These are phyloP conservation scores for Suhomyces atakaporum DNA, from an alignment of 1,139 yeast genomes.

Conservation along the genomic window DNA sequence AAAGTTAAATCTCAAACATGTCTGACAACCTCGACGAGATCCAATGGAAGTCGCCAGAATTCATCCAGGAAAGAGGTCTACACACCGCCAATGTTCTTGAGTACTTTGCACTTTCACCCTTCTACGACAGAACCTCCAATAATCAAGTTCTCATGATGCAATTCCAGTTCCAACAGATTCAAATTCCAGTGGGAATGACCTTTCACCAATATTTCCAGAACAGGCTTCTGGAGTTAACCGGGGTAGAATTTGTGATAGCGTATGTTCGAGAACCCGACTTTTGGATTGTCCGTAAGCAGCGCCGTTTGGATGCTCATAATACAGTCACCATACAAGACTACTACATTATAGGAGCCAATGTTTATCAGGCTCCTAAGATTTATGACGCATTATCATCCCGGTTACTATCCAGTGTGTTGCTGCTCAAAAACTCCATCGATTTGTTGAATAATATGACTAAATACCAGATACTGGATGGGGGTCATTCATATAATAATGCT, in stretches of 20 bases:
- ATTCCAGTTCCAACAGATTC: conserved; percentile 74
- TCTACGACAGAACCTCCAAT: conserved; percentile 90
- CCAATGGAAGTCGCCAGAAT: conserved; percentile 97
- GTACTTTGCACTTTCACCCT: conserved; percentile 90
- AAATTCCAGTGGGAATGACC: conserved; percentile 37
- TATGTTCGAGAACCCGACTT: conserved; percentile 83
- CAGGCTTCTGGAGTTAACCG: conserved; percentile 76
- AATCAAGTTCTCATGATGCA: conserved; percentile 97
- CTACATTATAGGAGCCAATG: conserved; percentile 87
- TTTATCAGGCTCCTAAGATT: conserved; percentile 81
- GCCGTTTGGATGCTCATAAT: conserved; percentile 54
- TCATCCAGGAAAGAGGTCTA: conserved; percentile 87
- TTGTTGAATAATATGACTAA: conserved; percentile 38
- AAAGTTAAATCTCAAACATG: too few relatives aligned
- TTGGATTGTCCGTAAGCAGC: conserved; percentile 87
- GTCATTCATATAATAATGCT: conserved; percentile 30
- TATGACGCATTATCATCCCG: conserved; percentile 44
- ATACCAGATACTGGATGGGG: conserved; percentile 41
- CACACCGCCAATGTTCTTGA: conserved; percentile 89
- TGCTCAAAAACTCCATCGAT: conserved; percentile 39
- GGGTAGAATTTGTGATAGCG: conserved; percentile 79
- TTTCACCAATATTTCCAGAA: conserved; percentile 37
- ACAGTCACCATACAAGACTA: conserved; percentile 65
- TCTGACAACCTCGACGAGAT: conserved; percentile 70
- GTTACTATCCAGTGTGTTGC: conserved; percentile 38